A percentile compares a stretch with the other conserved stretches of the same genome.
These are phyloP conservation scores for Termitomyces sp. DNA, from an alignment of 768 basidiomycete genomes.

Conservation along the genomic window DNA sequence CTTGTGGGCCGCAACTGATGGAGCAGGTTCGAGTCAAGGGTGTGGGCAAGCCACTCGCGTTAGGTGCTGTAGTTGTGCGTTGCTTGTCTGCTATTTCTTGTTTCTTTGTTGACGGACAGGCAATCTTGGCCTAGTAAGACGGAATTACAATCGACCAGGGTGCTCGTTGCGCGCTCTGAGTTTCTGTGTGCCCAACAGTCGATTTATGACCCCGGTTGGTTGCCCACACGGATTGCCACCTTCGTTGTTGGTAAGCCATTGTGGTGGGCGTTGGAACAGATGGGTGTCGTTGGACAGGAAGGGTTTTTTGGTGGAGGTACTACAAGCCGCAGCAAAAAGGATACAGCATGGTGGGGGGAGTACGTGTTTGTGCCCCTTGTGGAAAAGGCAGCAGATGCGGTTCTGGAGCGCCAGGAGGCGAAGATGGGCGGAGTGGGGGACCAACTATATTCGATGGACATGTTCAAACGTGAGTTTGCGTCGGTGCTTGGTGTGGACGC, in stretches of 20 bases:
- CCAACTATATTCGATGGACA: conserved; percentile 52
- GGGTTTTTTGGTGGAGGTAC: conserved; percentile 27
- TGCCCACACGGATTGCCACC: conserved; percentile 65
- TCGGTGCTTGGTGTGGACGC: conserved; percentile 25
- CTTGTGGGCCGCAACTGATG: conserved; percentile 46
- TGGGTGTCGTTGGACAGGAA: conserved; percentile 69
- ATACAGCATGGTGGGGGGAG: conserved; percentile 61
- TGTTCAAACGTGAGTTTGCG: conserved; percentile 59
- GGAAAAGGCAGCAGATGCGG: conserved; percentile 58
- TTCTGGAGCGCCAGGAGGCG: conserved; percentile 39
- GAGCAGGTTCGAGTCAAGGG: conserved; percentile 62
- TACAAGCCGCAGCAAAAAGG: conserved; percentile 21
- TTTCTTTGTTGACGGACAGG: conserved; percentile 12
- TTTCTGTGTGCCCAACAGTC: conserved; percentile 56
- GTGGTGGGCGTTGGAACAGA: conserved; percentile 83
- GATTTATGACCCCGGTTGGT: conserved; percentile 64
- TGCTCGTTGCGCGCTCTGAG: conserved; percentile 42
- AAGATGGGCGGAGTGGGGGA: conserved; percentile 49
- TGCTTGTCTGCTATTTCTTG: background rate
- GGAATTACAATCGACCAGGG: conserved; percentile 48
- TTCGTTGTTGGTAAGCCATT: conserved; percentile 74
- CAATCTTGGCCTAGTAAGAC: conserved; percentile 54
- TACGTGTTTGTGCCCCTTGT: conserved; percentile 66
- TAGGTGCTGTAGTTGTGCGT: conserved; percentile 74
- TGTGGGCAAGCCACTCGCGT: conserved; percentile 69